Evolutionary conservation across 2,329 filamentous ascomycete species (phyloP), one percentile per base, ranked within the genome.

Genomic region (Ambrosiella beaveri): DNA sequence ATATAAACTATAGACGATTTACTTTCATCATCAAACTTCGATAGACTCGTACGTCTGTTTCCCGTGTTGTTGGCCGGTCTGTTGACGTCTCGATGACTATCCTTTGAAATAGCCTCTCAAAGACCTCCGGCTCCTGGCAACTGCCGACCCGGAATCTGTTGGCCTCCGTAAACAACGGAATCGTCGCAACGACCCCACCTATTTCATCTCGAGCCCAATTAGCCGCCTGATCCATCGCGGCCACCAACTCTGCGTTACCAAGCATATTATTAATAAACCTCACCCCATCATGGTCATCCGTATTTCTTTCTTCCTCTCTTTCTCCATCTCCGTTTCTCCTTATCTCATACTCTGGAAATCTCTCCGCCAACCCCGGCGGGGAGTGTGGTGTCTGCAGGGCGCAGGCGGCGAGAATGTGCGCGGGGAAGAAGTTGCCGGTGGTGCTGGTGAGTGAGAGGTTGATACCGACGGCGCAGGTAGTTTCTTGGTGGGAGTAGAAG

Each of bases 141-240:
- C 87, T 87, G 7, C 82, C 81, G 15, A 91, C 73, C 62, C 82
- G 76, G 68, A 80, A 88, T 64, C 73, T 72, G 1, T 75, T 79
- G 65, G 88, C 84, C 55, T 91, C 75, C 1, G 81, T 81, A 64
- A 87, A 87, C 63, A 84, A 82, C 13, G 86, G 86, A 63, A 90
- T 85, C 0, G 85, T 86, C 59, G 73, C 74, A 57, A 90, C 70
- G 7, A 67, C 68, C 3, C 63, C 62, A 6, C 68, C 68, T 3
- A 64, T 62, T 9, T 63, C 61, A 27, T 64, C 63, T 47, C 62
- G 63, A 2, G 69, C 68, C 7, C 52, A 61, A 49, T 64, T 57
- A 1, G 67, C 67, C 59, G 69, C 65, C 7, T 63, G 63, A 59
- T 72, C 68, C 12, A 71, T 63, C 7, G 61, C 53, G 9, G 62